Conservation (phyloP, 1,284 basidiomycete genomes). For the Pseudozyma flocculosa region DNA sequence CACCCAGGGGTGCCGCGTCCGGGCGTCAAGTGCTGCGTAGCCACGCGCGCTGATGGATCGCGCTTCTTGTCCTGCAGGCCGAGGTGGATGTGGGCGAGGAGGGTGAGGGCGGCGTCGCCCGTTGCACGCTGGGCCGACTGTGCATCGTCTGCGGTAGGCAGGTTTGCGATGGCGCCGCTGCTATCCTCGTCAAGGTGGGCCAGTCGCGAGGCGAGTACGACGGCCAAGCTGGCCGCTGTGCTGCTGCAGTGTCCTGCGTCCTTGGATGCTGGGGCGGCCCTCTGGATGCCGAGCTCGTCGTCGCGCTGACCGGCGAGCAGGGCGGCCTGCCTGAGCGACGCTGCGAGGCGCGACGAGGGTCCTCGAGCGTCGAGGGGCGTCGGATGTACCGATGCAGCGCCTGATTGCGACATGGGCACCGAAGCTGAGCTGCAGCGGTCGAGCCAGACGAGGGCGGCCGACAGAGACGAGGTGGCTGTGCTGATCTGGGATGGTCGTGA, state of each 20-base stretch:
- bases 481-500: too few species aligned
- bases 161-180: too few species aligned
- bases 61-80: constrained; percentile 15
- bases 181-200: constrained; percentile 7
- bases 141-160: too few species aligned
- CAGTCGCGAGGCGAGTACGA: constrained; percentile 9
- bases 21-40: too few species aligned
- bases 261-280: constrained; percentile 2
- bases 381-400: background rate
- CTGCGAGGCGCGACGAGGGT: background rate
- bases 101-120: constrained; percentile 18
- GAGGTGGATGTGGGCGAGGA: constrained; percentile 16
- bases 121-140: constrained; percentile 1
- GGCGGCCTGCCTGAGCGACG: background rate
- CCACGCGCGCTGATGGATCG: constrained; percentile 11
- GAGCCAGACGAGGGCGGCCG: too few species aligned
- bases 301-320: constrained; percentile 21
- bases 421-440: too few species aligned
- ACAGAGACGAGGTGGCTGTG: too few species aligned
- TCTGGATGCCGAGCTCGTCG: constrained; percentile 25
- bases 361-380: background rate
- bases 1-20: too few species aligned
- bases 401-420: constrained; percentile 1
- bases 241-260: too few species aligned
- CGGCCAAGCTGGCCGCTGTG: too few species aligned